These are phyloP conservation scores for Lumnitzera racemosa DNA, from an alignment of 345 rosid species.

Conservation along the genomic window DNA sequence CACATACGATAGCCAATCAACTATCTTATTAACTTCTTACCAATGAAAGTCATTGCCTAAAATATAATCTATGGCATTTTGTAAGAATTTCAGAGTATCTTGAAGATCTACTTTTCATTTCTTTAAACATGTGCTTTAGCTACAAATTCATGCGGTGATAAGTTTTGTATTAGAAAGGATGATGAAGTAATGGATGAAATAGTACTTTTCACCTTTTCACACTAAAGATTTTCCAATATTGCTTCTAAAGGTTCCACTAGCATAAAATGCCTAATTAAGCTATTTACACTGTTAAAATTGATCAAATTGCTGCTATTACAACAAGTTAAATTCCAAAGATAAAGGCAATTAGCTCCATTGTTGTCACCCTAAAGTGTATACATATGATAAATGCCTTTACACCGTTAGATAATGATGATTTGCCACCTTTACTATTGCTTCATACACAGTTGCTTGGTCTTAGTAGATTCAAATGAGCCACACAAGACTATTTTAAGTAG, in stretches of 20 bases:
- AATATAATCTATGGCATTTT: conserved; percentile 88
- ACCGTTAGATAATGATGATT: conserved; percentile 76
- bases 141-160: conserved; percentile 29
- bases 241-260: no score
- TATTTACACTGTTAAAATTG: no score
- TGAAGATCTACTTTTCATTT: conserved; percentile 85
- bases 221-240: background rate
- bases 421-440: conserved; percentile 39
- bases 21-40: conserved; percentile 32
- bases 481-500: background rate
- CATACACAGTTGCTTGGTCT: conserved; percentile 80
- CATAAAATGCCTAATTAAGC: no score
- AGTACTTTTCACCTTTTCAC: no score
- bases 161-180: conserved; percentile 3
- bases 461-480: conserved; percentile 20
- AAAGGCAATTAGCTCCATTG: conserved; percentile 57
- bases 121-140: conserved; percentile 88
- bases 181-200: no score
- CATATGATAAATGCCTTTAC: conserved; percentile 90
- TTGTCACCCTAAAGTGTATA: conserved; percentile 94
- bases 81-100: conserved; percentile 74
- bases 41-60: conserved; percentile 90
- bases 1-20: conserved; percentile 1
- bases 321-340: conserved; percentile 4
- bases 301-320: background rate